Conservation (phyloP, 1,284 basidiomycete species). For the Leucoagaricus sp. region DNA sequence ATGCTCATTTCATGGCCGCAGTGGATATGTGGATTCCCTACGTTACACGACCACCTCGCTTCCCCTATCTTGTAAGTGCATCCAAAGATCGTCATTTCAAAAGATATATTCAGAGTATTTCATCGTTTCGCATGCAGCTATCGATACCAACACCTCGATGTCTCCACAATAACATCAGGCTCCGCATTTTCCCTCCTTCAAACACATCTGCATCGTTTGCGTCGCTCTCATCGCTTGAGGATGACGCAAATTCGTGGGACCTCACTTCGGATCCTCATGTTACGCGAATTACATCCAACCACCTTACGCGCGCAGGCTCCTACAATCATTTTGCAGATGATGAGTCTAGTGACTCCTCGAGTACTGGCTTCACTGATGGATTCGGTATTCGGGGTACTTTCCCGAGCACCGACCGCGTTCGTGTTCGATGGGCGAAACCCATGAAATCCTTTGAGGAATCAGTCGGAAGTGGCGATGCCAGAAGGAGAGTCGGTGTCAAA, state of each 20-base stretch:
- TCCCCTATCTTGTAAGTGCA: slow-evolving; percentile 65
- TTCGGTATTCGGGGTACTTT: slow-evolving; percentile 77
- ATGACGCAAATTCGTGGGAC: slow-evolving; percentile 69
- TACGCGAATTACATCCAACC: slow-evolving; percentile 49
- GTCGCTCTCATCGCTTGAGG: slow-evolving; percentile 73
- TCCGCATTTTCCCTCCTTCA: slow-evolving; percentile 68
- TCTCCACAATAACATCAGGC: slow-evolving; percentile 70
- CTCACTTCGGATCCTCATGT: slow-evolving; percentile 77
- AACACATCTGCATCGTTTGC: slow-evolving; percentile 62
- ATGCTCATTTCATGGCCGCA: slow-evolving; percentile 73
- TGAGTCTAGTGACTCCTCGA: slow-evolving; percentile 75
- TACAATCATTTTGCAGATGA: slow-evolving; percentile 77
- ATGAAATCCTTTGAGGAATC: slow-evolving; percentile 48
- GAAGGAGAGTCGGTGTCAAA: slow-evolving; percentile 66
- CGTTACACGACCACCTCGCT: slow-evolving; percentile 61
- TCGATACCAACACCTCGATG: slow-evolving; percentile 76
- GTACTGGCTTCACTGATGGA: slow-evolving; percentile 55
- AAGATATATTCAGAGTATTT: no score
- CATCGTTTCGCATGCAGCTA: slow-evolving; percentile 49
- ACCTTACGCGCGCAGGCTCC: slow-evolving; percentile 53
- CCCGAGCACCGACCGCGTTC: slow-evolving; percentile 71
- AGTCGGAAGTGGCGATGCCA: slow-evolving; percentile 47
- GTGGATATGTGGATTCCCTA: slow-evolving; percentile 76
- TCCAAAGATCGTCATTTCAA: slow-evolving; percentile 1
- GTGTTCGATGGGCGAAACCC: slow-evolving; percentile 76